Conservation (phyloP, 2,329 filamentous ascomycete genomes). For the Coniochaeta hoffmannii region DNA sequence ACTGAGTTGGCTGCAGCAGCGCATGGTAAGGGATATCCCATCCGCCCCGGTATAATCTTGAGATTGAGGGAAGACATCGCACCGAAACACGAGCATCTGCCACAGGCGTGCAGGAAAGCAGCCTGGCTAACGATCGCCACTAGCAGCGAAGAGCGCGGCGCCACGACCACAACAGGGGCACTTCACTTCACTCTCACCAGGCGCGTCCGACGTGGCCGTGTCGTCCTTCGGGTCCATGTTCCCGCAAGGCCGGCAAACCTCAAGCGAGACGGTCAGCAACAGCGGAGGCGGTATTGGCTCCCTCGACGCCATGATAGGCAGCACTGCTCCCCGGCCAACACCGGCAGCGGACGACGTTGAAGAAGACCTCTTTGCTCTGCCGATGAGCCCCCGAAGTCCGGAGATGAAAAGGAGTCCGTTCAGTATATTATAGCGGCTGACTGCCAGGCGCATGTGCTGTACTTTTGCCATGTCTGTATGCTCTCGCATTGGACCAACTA, state of each 20-base stretch:
- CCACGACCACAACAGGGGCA: constrained; percentile 10
- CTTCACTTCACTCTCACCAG: constrained; percentile 42
- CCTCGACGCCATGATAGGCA: constrained; percentile 30
- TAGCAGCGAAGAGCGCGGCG: constrained; percentile 11
- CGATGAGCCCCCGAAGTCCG: constrained; percentile 77
- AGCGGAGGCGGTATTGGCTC: constrained; percentile 25
- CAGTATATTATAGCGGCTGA: constrained; percentile 33
- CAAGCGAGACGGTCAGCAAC: constrained; percentile 4
- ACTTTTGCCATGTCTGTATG: too few species aligned
- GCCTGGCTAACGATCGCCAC: neutral
- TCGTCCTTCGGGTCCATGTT: constrained; percentile 52
- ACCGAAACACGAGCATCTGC: neutral
- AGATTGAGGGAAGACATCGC: too few species aligned
- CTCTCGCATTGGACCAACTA: too few species aligned
- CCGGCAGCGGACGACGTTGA: constrained; percentile 45
- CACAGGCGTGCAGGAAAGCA: too few species aligned
- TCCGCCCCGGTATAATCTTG: too few species aligned
- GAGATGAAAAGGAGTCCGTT: constrained; percentile 84
- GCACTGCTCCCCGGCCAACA: constrained; percentile 21
- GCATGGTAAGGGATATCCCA: constrained; percentile 36
- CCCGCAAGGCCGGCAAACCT: constrained; percentile 28
- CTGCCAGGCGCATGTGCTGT: neutral
- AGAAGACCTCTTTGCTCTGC: constrained; percentile 81
- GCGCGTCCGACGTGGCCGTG: constrained; percentile 55
- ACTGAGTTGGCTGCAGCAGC: constrained; percentile 50